Base-by-base conservation (phyloP, 2,329 filamentous ascomycete species). In the Microdochium trichocladiopsis region DNA sequence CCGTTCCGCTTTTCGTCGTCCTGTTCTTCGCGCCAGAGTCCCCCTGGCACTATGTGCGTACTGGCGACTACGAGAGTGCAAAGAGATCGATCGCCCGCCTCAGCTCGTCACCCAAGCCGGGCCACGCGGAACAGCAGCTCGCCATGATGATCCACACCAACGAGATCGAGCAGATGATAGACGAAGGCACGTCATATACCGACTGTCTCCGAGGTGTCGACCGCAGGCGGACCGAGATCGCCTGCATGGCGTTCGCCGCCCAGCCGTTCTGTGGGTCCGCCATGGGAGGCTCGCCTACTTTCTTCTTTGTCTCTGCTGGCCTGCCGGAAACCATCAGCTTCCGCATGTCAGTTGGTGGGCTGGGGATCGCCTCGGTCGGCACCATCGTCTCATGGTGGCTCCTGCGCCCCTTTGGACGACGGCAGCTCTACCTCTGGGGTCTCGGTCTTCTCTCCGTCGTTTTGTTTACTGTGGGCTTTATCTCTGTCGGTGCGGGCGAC, bases 191-290 rank as follows among this genome's bases (percentile, higher is more conserved):
- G 0, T 61, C 57, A 2, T 73, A 73, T 52, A 49, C 48, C 50
- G 64, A 72, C 58, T 70, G 66, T 55, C 73, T 74, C 57, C 62
- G 63, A 18, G 65, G 65, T 14, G 55, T 61, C 10, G 65, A 75
- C 52, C 58, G 67, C 3, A 58, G 66, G 2, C 53, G 67, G 21
- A 67, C 64, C 2, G 61, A 66, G 50, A 65, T 68, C 49, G 59
- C 60, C 2, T 58, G 60, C 37, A 51, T 59, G n/a, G 57, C 61
- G 5, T 67, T 60, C 51, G 54, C 58, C 2, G 60, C 60, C 22
- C 60, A 62, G 49, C 51, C 53, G 10, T 52, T 60, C 2, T 56
- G 54, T 24, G 61, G 61, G 23, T 51, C 49, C 4, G 55, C 50
- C 11, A 52, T 66, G 12, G 58, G 62, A 49, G 62, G 59, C 2